Percentiles rank a stretch among this genome's conserved stretches.
These are phyloP conservation scores for Fusarium poae DNA, from an alignment of 2,329 filamentous ascomycete species.

Conservation along the genomic window DNA sequence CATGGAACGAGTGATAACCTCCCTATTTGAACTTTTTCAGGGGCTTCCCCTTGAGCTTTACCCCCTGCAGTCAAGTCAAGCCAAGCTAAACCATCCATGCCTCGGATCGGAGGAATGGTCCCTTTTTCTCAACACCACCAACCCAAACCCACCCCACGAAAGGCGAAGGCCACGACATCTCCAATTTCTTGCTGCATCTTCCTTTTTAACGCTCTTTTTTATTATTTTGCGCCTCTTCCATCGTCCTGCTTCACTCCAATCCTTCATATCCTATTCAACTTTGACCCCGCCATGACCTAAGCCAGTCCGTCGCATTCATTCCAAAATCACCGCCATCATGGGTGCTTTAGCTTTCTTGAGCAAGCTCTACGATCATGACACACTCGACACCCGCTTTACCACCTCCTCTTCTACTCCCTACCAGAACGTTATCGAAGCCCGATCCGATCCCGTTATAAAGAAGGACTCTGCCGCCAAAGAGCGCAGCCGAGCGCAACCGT, in stretches of 20 bases:
- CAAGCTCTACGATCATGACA: constrained; percentile 74
- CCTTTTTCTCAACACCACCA: constrained; percentile 46
- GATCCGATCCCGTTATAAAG: constrained; percentile 57
- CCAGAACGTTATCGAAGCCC: constrained; percentile 67
- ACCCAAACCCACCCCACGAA: constrained; percentile 38
- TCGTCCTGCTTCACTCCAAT: not conserved
- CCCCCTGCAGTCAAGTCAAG: constrained; percentile 35
- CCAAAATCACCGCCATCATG: constrained; percentile 54
- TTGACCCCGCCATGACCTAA: constrained; percentile 44
- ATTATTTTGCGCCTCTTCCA: not conserved
- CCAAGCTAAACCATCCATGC: constrained; percentile 26
- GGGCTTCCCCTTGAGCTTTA: constrained; percentile 35
- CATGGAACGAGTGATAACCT: constrained; percentile 35
- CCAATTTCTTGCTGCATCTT: constrained; percentile 20
- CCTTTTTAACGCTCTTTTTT: constrained; percentile 19
- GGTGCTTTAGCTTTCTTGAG: constrained; percentile 59
- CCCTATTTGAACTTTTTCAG: constrained; percentile 41
- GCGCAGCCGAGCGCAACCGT: constrained; percentile 63
- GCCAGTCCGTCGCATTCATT: constrained; percentile 18
- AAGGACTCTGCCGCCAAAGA: constrained; percentile 54
- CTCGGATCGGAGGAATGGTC: constrained; percentile 37
- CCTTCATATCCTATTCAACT: not conserved
- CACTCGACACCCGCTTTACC: constrained; percentile 73
- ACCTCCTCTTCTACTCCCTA: constrained; percentile 77
- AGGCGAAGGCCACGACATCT: constrained; percentile 48